Conservation (phyloP, 2,329 filamentous ascomycete genomes). For the Neofusicoccum laricinum region DNA sequence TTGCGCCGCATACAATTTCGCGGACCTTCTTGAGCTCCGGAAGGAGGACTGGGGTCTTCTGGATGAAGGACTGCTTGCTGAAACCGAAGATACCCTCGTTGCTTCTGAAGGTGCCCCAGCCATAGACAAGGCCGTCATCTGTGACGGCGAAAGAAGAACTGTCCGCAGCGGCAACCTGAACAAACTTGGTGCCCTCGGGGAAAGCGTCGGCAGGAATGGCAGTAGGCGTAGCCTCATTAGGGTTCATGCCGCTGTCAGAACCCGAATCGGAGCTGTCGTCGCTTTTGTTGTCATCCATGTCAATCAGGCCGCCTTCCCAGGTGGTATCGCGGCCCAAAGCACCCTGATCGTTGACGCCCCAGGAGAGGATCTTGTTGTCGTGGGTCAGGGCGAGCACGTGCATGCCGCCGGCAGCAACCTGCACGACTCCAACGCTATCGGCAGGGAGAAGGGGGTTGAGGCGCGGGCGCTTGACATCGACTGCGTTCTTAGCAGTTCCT, state of each 20-base stretch:
- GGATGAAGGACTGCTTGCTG: constrained; percentile 42
- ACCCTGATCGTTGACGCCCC: constrained; percentile 85
- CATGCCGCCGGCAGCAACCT: constrained; percentile 78
- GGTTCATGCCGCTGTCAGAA: constrained; percentile 64
- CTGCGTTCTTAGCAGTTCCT: constrained; percentile 62
- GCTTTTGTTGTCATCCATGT: constrained; percentile 52
- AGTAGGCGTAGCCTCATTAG: constrained; percentile 66
- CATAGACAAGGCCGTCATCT: constrained; percentile 71
- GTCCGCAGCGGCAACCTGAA: constrained; percentile 69
- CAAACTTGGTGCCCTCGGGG: constrained; percentile 60
- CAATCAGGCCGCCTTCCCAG: constrained; percentile 62
- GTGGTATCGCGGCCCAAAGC: constrained; percentile 73
- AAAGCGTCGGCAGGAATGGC: constrained; percentile 57
- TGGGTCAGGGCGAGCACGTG: constrained; percentile 73
- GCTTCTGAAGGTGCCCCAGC: constrained; percentile 79
- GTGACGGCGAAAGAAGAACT: constrained; percentile 75
- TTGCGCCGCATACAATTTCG: constrained; percentile 63
- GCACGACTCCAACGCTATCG: constrained; percentile 64
- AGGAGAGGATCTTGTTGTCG: constrained; percentile 78
- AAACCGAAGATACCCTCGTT: constrained; percentile 67
- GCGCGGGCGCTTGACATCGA: constrained; percentile 73
- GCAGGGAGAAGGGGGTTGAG: constrained; percentile 60
- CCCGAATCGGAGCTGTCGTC: constrained; percentile 50
- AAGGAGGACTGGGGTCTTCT: constrained; percentile 52
- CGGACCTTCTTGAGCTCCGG: constrained; percentile 65